A percentile compares a stretch with the other conserved stretches of the same genome.
These are phyloP conservation scores for Sonneratia caseolaris DNA, from an alignment of 345 rosid species.

Conservation along the genomic window DNA sequence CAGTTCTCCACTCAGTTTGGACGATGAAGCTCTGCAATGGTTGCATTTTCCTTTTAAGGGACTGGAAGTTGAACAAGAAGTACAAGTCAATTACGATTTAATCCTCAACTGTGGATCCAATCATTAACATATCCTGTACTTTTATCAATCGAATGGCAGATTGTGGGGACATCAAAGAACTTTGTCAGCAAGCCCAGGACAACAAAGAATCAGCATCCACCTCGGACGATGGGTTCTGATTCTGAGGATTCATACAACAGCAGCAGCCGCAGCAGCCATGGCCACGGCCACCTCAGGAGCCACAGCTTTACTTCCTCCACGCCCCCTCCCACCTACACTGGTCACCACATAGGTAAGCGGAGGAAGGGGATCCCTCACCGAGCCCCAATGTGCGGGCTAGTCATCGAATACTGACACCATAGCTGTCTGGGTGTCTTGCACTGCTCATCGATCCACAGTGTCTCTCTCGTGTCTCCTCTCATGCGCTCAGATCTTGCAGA, in stretches of 20 bases:
- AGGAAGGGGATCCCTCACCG: constrained; percentile 97
- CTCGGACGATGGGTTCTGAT: constrained; percentile 35
- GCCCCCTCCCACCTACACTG: constrained; percentile 59
- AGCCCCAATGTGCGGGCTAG: constrained; percentile 78
- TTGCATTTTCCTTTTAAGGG: too few relatives aligned
- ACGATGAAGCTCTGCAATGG: too few relatives aligned
- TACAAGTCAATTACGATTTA: too few relatives aligned
- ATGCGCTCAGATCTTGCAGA: constrained; percentile 1
- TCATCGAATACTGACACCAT: constrained; percentile 50
- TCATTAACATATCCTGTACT: too few relatives aligned
- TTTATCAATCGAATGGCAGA: constrained; percentile 23
- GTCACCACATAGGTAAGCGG: constrained; percentile 47
- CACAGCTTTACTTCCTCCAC: constrained; percentile 76
- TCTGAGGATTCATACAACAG: constrained; percentile 65
- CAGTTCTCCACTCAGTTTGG: too few relatives aligned
- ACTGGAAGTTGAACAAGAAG: too few relatives aligned
- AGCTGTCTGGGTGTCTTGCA: too few relatives aligned
- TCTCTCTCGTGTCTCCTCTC: neutral
- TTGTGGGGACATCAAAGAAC: constrained; percentile 55
- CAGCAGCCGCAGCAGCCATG: constrained; percentile 14
- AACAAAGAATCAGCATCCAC: constrained; percentile 7
- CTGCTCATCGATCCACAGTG: too few relatives aligned
- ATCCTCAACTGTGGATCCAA: too few relatives aligned
- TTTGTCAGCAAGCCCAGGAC: constrained; percentile 40
- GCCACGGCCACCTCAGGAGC: constrained; percentile 23